A percentile compares a stretch with the other conserved stretches of the same genome.
Evolutionary conservation across 805 yeast species (phyloP).

Genomic region (Yarrowia sp.): DNA sequence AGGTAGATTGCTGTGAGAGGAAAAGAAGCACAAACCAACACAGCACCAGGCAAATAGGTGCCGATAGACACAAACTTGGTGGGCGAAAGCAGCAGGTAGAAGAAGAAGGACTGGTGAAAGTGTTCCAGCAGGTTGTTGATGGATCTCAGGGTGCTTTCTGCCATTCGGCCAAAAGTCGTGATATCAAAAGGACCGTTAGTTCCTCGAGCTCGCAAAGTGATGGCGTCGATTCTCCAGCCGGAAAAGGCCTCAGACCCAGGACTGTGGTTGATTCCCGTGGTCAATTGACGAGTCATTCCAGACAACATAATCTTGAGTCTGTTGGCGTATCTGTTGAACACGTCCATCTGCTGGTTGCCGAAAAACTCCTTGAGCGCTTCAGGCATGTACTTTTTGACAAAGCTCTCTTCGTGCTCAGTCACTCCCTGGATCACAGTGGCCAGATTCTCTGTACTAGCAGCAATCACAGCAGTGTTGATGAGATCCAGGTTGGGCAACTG

Average conservation of each 20-base stretch:
- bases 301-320: constrained; percentile 57
- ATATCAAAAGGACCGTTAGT: constrained; percentile 62
- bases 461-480: constrained; percentile 71
- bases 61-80: constrained; percentile 85
- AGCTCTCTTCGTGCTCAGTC: constrained; percentile 17
- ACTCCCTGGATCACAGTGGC: constrained; percentile 61
- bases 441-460: constrained; percentile 74
- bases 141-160: constrained; percentile 83
- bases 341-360: constrained; percentile 14
- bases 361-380: background rate
- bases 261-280: constrained; percentile 61
- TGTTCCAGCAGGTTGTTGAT: constrained; percentile 90
- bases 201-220: constrained; percentile 72
- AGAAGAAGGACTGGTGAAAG: constrained; percentile 95
- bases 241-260: constrained; percentile 88
- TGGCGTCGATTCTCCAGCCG: constrained; percentile 93
- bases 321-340: constrained; percentile 35
- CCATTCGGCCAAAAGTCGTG: constrained; percentile 85
- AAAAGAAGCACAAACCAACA: constrained; percentile 63
- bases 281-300: constrained; percentile 66
- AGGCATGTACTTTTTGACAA: background rate
- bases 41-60: constrained; percentile 84
- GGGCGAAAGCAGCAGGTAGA: constrained; percentile 78
- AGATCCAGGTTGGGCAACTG: constrained; percentile 92
- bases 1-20: constrained; percentile 59